Base-by-base conservation (phyloP, 2,329 filamentous ascomycete species). In the Trichoderma harzianum region DNA sequence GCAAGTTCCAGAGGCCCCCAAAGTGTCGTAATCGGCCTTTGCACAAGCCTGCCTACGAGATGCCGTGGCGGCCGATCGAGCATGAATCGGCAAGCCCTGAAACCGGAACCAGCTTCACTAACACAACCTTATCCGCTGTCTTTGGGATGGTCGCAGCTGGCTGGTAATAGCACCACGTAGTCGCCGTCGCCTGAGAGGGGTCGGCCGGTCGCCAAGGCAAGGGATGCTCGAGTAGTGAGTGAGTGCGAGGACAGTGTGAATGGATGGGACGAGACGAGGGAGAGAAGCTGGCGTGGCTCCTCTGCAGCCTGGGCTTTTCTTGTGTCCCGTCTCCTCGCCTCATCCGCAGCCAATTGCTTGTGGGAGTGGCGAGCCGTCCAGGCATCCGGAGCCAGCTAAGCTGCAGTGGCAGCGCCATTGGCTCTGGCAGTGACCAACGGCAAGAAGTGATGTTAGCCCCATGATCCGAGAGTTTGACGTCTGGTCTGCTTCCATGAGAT, bases 281-380 rank as follows among this genome's bases (percentile, higher is more conserved):
- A 63, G 28, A 51, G 36, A 21, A 34, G 69, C 69, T 71, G 69
- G 69, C 69, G 69, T 62, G 69, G 69, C 69, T 55, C 58, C 47
- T 70, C 32, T 70, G 68, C 43, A 70, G 68, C 68, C 68, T 70
- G 68, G 39, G 21, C 28, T 10, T 32, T 7, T 30, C 57, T 30
- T 64, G 68, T 24, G 58, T 57, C 58, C 18, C 67, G 16, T 55
- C 62, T 34, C 60, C 12, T 69, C 39, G 57, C 66, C 66, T 69
- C 66, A 43, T 26, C 12, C 66, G 36, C 64, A 67, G 47, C 47
- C 47, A 53, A 60, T 60, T 60, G 57, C 57, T 34, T 60, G 57
- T 32, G n/a, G n/a, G 57, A 60, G 57, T 60, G 57, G 57, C 57
- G 16, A 60, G 57, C 57, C 63, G 53, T 30, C 65, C 53, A 68